Evolutionary conservation across 2,329 filamentous ascomycete species (phyloP).

Genomic region (Stylonectria norvegica): DNA sequence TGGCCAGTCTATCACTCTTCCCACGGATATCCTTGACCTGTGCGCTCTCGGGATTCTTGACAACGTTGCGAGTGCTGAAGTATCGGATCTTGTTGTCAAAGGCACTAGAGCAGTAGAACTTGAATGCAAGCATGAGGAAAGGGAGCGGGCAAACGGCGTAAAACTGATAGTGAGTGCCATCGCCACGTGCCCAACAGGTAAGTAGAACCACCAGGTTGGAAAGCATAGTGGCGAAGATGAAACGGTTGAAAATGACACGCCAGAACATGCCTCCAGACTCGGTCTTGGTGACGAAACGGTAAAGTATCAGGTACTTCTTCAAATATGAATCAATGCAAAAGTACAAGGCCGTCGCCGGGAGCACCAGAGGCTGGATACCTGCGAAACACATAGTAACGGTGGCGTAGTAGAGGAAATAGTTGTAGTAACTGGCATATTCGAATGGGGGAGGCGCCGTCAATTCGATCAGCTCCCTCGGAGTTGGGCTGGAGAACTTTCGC

Average conservation of each 20-base stretch:
- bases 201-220: conserved; percentile 76
- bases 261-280: conserved; percentile 93
- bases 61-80: conserved; percentile 65
- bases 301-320: conserved; percentile 93
- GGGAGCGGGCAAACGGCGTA: conserved; percentile 70
- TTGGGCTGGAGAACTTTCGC: conserved; percentile 80
- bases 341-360: conserved; percentile 84
- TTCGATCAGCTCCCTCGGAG: conserved; percentile 86
- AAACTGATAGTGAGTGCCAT: conserved; percentile 55
- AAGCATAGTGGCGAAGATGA: conserved; percentile 77
- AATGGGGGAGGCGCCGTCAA: conserved; percentile 89
- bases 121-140: conserved; percentile 77
- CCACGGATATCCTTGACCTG: conserved; percentile 50
- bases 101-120: conserved; percentile 70
- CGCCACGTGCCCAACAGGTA: conserved; percentile 68
- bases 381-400: conserved; percentile 86
- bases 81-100: conserved; percentile 82
- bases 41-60: conserved; percentile 43
- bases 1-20: conserved; percentile 67
- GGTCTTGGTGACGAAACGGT: conserved; percentile 94
- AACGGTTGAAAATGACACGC: conserved; percentile 88
- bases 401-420: conserved; percentile 93
- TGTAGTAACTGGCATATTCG: conserved; percentile 96
- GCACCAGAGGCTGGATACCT: conserved; percentile 79
- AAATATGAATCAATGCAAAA: conserved; percentile 82